Conservation (phyloP, 257 asterid genomes). For the Nicotiana obtusifolia region DNA sequence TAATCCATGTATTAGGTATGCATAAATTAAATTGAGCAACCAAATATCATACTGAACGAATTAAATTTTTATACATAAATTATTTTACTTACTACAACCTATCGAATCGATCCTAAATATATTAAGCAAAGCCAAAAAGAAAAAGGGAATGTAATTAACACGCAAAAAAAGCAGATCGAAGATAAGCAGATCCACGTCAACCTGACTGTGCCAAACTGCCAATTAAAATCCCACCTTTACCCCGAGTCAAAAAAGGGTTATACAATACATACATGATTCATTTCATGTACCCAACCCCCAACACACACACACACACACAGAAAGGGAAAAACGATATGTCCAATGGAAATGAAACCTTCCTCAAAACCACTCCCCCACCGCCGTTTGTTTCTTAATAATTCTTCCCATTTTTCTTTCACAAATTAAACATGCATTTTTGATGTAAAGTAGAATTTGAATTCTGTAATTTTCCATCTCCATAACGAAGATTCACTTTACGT, state of each 20-base stretch:
- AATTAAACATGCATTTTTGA: neutral
- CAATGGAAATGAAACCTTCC: neutral
- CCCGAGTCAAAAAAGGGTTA: neutral
- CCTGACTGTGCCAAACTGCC: neutral
- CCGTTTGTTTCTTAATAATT: neutral
- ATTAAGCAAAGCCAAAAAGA: neutral
- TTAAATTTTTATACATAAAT: too few species aligned
- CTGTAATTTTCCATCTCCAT: neutral
- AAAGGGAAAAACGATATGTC: neutral
- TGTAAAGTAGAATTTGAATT: neutral
- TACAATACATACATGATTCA: neutral
- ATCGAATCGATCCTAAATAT: too few species aligned
- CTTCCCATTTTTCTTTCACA: too few species aligned
- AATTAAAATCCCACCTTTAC: neutral
- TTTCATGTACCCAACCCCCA: neutral
- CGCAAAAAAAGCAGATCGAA: neutral
- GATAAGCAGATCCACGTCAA: constrained; percentile 11
- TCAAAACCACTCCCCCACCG: neutral
- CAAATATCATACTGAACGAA: too few species aligned
- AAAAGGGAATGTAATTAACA: neutral
- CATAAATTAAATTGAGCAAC: too few species aligned
- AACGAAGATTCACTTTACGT: constrained; percentile 9
- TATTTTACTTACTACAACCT: too few species aligned
- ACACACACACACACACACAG: neutral
- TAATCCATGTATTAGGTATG: too few species aligned